These are phyloP conservation scores for Metschnikowia drakensbergensis DNA, from an alignment of 805 yeast species.

Conservation along the genomic window DNA sequence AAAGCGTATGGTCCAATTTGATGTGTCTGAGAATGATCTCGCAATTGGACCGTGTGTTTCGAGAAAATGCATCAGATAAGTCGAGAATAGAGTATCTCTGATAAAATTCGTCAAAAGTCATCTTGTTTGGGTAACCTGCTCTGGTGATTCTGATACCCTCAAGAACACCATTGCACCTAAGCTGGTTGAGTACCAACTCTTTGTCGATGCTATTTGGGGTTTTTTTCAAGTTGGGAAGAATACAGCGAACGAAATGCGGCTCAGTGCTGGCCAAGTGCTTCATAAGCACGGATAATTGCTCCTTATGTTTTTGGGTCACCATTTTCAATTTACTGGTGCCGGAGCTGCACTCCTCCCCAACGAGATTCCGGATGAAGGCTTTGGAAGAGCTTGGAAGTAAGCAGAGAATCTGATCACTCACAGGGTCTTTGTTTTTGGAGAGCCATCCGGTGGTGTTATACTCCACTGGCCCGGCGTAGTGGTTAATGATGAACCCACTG, in stretches of 20 bases:
- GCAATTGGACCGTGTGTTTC: slow-evolving; percentile 61
- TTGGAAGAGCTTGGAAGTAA: slow-evolving; percentile 58
- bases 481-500: slow-evolving; percentile 78
- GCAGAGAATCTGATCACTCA: slow-evolving; percentile 67
- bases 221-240: slow-evolving; percentile 80
- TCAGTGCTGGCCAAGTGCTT: slow-evolving; percentile 71
- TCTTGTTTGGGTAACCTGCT: slow-evolving; percentile 93
- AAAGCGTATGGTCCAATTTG: slow-evolving; percentile 54
- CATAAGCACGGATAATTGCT: slow-evolving; percentile 72
- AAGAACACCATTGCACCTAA: slow-evolving; percentile 94
- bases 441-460: slow-evolving; percentile 91
- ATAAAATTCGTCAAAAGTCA: slow-evolving; percentile 76
- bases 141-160: slow-evolving; percentile 98
- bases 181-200: slow-evolving; percentile 74
- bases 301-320: slow-evolving; percentile 84
- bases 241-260: slow-evolving; percentile 97
- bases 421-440: slow-evolving; percentile 90
- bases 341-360: slow-evolving; percentile 26
- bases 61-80: slow-evolving; percentile 43
- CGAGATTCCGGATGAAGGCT: slow-evolving; percentile 52
- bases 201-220: slow-evolving; percentile 70
- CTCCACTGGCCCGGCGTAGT: slow-evolving; percentile 96
- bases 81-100: slow-evolving; percentile 66
- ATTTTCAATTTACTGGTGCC: slow-evolving; percentile 46
- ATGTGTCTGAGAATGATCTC: slow-evolving; percentile 63